Base-by-base conservation (phyloP, 108 stramenopile species). In the Tribonema minus region DNA sequence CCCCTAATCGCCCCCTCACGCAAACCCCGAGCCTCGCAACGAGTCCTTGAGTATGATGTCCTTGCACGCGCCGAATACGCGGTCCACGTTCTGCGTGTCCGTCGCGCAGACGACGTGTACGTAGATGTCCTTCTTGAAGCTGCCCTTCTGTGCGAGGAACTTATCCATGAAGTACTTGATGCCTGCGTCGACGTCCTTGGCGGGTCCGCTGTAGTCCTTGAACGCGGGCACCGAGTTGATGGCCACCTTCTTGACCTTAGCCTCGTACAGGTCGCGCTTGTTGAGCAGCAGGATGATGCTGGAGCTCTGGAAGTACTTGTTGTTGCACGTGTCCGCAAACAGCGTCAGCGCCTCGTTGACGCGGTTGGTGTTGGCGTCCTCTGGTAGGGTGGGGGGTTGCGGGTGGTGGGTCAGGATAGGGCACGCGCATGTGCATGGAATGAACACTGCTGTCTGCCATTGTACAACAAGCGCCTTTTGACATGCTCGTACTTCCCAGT, bases 291-390 rank as follows among this genome's bases (percentile, higher is more conserved):
- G 71, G 71, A 85, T 80, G 63, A 85, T 83, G 71, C 82, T 58
- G 2, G 84, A 83, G 23, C 36, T 12, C 40, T 39, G 28, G 41
- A 84, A 82, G 80, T 33, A 77, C 3, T 66, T 9, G 67, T 84
- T 84, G 59, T 74, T 71, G 81, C 85, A 86, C 61, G 87, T 86
- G 3, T 95, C 94, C 59, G 92, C 90, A 77, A 97, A 99, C 23
- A 99, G 88, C 39, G 92, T 90, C 61, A 99, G 80, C 25, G 94
- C 94, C 83, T 99, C 98, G 59, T 89, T 90, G 93, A 99, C 95
- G 40, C 98, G 91, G 85, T 98, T 98, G 32, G 92, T 93, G 82
- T 90, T 81, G 67, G 88, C 90, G 80, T 96, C 92, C 82, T 98
- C 98, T n/a, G n/a, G n/a, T n/a, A n/a, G n/a, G n/a, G n/a, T n/a